A percentile compares a stretch with the other conserved stretches of the same genome.
These are phyloP conservation scores for Boletus eberwhitei DNA, from an alignment of 768 basidiomycete species.

Conservation along the genomic window DNA sequence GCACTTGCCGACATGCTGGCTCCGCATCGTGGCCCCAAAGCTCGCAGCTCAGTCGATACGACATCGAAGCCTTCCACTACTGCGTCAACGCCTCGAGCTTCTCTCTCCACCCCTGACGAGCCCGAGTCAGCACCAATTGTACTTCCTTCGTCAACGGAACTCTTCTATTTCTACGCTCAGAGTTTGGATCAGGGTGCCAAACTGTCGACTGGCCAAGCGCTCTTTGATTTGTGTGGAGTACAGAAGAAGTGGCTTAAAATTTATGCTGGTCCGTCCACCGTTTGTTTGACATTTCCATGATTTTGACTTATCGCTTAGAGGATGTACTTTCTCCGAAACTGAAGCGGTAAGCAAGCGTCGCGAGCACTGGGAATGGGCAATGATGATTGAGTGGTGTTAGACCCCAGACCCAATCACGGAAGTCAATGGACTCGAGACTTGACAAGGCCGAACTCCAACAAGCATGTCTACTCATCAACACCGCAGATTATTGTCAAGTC, in stretches of 20 bases:
- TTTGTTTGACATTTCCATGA: background rate
- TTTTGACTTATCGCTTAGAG: slow-evolving; percentile 47
- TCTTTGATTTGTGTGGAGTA: slow-evolving; percentile 76
- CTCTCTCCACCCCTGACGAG: slow-evolving; percentile 41
- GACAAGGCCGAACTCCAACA: slow-evolving; percentile 75
- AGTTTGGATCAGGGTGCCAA: slow-evolving; percentile 93
- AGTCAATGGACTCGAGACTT: slow-evolving; percentile 76
- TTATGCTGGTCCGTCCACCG: slow-evolving; percentile 69
- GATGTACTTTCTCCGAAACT: slow-evolving; percentile 76
- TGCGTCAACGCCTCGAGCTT: slow-evolving; percentile 32
- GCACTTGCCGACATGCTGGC: slow-evolving; percentile 89
- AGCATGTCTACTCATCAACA: slow-evolving; percentile 89
- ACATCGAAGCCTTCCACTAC: slow-evolving; percentile 25
- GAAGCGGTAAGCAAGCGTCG: slow-evolving; percentile 53
- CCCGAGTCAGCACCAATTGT: slow-evolving; percentile 58
- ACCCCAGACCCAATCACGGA: slow-evolving; percentile 46
- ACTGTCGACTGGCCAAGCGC: slow-evolving; percentile 76
- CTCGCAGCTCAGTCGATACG: slow-evolving; percentile 67
- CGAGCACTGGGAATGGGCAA: background rate
- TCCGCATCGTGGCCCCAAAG: slow-evolving; percentile 62
- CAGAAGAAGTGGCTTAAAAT: slow-evolving; percentile 94
- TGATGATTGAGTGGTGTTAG: slow-evolving; percentile 26
- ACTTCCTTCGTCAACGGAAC: slow-evolving; percentile 88
- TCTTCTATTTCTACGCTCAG: slow-evolving; percentile 97
- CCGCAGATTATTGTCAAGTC: slow-evolving; percentile 93